phyloP scores from a whole-genome alignment of 2,329 filamentous ascomycete genomes.

The Waltergamsia citrina region DNA sequence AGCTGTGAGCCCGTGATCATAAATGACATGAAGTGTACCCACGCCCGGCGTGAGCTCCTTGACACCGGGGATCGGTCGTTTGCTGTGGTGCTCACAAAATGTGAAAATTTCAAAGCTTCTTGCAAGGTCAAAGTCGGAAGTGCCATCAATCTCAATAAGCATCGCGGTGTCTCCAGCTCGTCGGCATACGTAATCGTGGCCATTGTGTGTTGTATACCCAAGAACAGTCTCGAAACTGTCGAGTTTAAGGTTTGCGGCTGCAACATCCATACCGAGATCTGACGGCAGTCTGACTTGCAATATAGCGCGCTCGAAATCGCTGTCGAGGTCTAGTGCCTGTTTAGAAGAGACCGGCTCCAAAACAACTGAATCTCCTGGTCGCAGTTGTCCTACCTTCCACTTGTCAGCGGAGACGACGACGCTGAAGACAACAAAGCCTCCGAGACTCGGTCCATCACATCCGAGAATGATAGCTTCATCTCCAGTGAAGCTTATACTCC shows the following conservation, averaged over 20 bases:
- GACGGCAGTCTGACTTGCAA: not conserved
- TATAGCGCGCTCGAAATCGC: conserved; percentile 12
- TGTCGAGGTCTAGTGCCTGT: conserved; percentile 13
- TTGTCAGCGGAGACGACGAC: conserved; percentile 26
- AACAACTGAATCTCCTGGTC: conserved; percentile 25
- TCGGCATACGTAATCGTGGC: conserved; percentile 5
- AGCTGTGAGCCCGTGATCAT: conserved; percentile 11
- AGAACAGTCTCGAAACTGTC: not conserved
- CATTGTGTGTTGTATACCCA: not conserved
- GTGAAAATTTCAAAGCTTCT: conserved; percentile 22
- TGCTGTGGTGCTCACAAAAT: conserved; percentile 19
- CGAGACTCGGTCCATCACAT: conserved; percentile 28
- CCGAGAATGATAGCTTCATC: conserved; percentile 28
- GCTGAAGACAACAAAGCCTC: conserved; percentile 28
- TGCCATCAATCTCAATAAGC: conserved; percentile 21
- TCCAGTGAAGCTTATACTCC: conserved; percentile 31
- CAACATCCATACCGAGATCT: not conserved
- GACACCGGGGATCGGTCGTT: conserved; percentile 15
- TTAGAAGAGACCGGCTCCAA: conserved; percentile 18
- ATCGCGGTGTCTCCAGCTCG: conserved; percentile 23
- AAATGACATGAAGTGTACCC: conserved; percentile 21
- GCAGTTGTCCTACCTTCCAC: conserved; percentile 31
- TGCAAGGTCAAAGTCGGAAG: conserved; percentile 17
- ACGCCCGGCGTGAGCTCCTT: conserved; percentile 23
- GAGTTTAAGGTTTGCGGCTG: not conserved